A percentile compares a stretch with the other conserved stretches of the same genome.
These are phyloP conservation scores for Puccinia polysora DNA, from an alignment of 1,284 basidiomycete genomes.

Conservation along the genomic window DNA sequence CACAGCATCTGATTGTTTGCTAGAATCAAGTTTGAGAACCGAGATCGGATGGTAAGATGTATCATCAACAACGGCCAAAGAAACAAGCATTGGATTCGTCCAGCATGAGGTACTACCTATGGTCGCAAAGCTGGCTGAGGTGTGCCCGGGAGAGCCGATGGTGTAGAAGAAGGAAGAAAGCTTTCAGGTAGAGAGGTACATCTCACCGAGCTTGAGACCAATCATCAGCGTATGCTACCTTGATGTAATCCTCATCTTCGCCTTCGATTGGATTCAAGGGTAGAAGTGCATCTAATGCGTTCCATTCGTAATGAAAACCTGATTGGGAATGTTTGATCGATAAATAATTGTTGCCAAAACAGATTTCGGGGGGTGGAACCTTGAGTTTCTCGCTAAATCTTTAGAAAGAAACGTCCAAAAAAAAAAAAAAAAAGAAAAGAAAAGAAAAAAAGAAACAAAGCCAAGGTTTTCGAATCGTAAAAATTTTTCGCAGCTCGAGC, in stretches of 20 bases:
- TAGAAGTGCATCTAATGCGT: conserved; percentile 66
- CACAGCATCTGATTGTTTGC: conserved; percentile 23
- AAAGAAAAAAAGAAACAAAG: neutral
- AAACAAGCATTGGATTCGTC: neutral
- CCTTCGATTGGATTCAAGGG: conserved; percentile 70
- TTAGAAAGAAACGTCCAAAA: conserved; percentile 60
- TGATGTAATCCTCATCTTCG: conserved; percentile 78
- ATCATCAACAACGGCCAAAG: neutral
- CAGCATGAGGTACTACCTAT: neutral
- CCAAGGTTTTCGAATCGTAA: conserved; percentile 3
- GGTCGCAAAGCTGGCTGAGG: neutral
- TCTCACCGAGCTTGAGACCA: conserved; percentile 80
- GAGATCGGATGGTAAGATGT: no score
- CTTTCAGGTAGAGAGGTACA: conserved; percentile 61
- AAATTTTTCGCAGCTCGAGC: neutral
- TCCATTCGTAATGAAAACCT: conserved; percentile 66
- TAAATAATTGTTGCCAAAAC: conserved; percentile 81
- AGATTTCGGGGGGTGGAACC: conserved; percentile 92
- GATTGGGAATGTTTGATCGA: conserved; percentile 59
- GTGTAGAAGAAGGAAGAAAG: conserved; percentile 33
- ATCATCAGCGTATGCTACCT: conserved; percentile 87
- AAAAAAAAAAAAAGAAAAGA: conserved; percentile 57
- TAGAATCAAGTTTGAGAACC: conserved; percentile 48
- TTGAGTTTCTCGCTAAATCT: conserved; percentile 69
- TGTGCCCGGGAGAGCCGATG: neutral